Conservation (phyloP, 345 rosid species). For the Sonneratia caseolaris region DNA sequence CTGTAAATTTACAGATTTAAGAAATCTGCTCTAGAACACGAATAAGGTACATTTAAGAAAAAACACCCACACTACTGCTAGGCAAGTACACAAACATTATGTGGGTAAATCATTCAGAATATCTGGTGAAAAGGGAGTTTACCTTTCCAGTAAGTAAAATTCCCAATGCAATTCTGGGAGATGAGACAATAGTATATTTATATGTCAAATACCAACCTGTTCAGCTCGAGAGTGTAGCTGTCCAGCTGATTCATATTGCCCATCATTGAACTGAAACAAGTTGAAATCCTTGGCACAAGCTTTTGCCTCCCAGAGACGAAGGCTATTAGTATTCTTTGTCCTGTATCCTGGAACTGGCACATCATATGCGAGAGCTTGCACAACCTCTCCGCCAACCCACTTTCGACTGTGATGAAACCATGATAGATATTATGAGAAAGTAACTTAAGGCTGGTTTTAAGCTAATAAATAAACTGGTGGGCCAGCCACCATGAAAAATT, state of each 20-base stretch:
- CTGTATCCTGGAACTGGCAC: conserved; percentile 92
- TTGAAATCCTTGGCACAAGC: conserved; percentile 65
- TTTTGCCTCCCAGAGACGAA: conserved; percentile 98
- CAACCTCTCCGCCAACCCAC: conserved; percentile 81
- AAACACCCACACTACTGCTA: not conserved
- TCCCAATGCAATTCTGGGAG: not conserved
- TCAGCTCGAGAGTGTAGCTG: conserved; percentile 76
- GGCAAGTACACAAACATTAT: not conserved
- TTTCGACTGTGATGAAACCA: conserved; percentile 45
- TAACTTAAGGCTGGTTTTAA: conserved; percentile 3
- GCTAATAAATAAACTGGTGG: not conserved
- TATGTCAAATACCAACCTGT: conserved; percentile 33
- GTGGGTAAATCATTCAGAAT: too few species aligned
- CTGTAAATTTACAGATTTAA: conserved; percentile 25
- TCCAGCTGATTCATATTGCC: conserved; percentile 86
- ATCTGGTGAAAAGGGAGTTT: not conserved
- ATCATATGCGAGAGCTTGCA: conserved; percentile 91
- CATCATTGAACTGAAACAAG: conserved; percentile 87
- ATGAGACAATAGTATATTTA: conserved; percentile 1
- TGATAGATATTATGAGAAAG: conserved; percentile 5
- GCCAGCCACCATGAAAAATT: not conserved
- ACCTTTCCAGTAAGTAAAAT: not conserved
- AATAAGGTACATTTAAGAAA: not conserved
- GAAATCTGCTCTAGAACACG: not conserved
- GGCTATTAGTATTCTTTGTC: conserved; percentile 91